Conservation (phyloP, 805 yeast species). For the Yarrowia deformans region DNA sequence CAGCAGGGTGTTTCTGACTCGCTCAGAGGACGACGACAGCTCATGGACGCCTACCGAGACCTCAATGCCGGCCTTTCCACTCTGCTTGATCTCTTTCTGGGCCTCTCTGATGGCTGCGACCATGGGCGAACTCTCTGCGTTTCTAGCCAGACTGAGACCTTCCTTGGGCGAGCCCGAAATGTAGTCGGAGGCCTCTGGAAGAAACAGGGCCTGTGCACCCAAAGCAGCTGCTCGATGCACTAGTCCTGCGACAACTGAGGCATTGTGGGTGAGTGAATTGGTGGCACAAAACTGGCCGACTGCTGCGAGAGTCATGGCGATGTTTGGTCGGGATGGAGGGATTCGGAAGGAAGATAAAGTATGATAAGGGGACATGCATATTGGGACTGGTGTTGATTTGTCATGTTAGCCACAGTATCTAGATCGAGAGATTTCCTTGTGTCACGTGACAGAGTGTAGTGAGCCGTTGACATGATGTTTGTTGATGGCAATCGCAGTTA, state of each 20-base stretch:
- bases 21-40: constrained; percentile 57
- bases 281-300: constrained; percentile 89
- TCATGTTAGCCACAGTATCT: constrained; percentile 1
- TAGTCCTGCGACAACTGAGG: constrained; percentile 62
- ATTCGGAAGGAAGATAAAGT: constrained; percentile 5
- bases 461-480: no score
- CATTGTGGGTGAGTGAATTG: constrained; percentile 65
- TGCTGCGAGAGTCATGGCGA: constrained; percentile 66
- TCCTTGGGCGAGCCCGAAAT: constrained; percentile 73
- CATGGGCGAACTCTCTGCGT: constrained; percentile 51
- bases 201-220: constrained; percentile 73
- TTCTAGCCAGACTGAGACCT: constrained; percentile 64
- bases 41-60: constrained; percentile 92
- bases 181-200: constrained; percentile 95
- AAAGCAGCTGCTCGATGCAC: constrained; percentile 67
- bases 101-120: constrained; percentile 53
- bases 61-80: constrained; percentile 56
- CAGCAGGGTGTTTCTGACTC: constrained; percentile 74
- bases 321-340: background rate
- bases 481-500: no score
- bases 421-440: no score
- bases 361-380: constrained; percentile 21
- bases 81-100: constrained; percentile 53
- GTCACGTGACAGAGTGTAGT: no score
- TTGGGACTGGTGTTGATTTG: constrained; percentile 10